Evolutionary conservation across 2,329 filamentous ascomycete genomes (phyloP).

Genomic region (Trichoderma koningii): DNA sequence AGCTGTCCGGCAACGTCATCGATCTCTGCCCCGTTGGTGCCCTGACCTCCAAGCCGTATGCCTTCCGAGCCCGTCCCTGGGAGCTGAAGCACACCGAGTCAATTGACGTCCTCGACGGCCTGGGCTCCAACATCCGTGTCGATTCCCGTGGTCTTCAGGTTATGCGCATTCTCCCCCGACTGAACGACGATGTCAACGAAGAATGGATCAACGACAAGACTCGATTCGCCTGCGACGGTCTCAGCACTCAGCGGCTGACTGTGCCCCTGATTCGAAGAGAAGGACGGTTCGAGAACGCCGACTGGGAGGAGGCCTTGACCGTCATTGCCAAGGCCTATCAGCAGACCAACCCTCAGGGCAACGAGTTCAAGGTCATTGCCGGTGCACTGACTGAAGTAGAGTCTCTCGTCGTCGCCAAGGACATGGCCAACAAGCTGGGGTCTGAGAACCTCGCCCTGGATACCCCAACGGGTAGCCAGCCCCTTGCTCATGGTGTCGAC

Average conservation of each 20-base stretch:
- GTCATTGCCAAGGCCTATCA: conserved; percentile 83
- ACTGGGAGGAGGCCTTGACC: conserved; percentile 92
- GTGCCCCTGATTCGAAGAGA: conserved; percentile 87
- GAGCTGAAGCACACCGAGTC: conserved; percentile 96
- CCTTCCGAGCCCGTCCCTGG: conserved; percentile 95
- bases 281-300: conserved; percentile 86
- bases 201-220: conserved; percentile 99
- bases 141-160: conserved; percentile 93
- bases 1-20: conserved; percentile 96
- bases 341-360: conserved; percentile 76
- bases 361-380: conserved; percentile 95
- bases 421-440: conserved; percentile 92
- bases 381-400: conserved; percentile 91
- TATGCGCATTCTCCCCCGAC: conserved; percentile 87
- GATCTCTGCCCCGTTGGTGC: conserved; percentile 97
- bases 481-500: conserved; percentile 89
- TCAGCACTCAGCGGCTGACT: conserved; percentile 94
- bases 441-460: conserved; percentile 96
- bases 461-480: conserved; percentile 78
- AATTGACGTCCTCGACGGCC: conserved; percentile 87
- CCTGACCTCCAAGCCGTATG: conserved; percentile 94
- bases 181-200: conserved; percentile 98
- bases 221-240: conserved; percentile 91
- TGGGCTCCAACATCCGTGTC: conserved; percentile 93
- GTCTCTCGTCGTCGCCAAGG: conserved; percentile 93